Base-by-base conservation (phyloP, 345 rosid genomes). In the Diplotaxis tenuifolia region DNA sequence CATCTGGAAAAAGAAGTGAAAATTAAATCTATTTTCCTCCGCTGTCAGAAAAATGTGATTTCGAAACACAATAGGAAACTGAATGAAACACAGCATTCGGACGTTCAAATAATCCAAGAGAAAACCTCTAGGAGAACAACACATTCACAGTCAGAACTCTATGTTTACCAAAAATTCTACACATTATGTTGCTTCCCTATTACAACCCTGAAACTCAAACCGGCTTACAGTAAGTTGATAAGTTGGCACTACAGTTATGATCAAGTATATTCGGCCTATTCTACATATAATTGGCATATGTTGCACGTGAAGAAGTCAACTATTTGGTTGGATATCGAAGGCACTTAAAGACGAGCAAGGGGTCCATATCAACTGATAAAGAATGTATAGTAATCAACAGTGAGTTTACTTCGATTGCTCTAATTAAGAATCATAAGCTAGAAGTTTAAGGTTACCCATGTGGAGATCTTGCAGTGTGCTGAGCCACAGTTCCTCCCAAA, bases 401-500 rank as follows among this genome's bases (percentile, higher is more conserved):
- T 40, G 15, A 40, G 47, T 40, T 40, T 12, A 40, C 47, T 40
- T 40, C 47, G 6, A 40, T 40, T 40, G 47, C 16, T 12, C 47
- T 40, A 40, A 36, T 32, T 14, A 28, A 55, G 29, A 55, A 56
- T 38, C 32, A 65, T 28, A 19, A 28, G 59, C 65, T 67, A 28
- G 49, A 42, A 60, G 50, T 67, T 69, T 45, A 63, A 60, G 27
- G 28, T 71, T 83, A 93, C 98, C 98, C 84, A 89, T 85, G 72
- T 90, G 96, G 80, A 93, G 90, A 78, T 93, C 98, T 80, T 93
- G 96, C 78, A 93, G 96, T 34, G 98, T 93, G 84, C 96, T 83
- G 59, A 93, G 91, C 96, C 98, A 93, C 34, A 93, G 84, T 76
- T 93, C 98, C 84, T 93, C 98, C 98, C 98, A 93, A 53, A 93